Percentiles rank a stretch among this genome's conserved stretches.
Conservation (phyloP, 2,329 filamentous ascomycete species). For the Trichoderma guizhouense region DNA sequence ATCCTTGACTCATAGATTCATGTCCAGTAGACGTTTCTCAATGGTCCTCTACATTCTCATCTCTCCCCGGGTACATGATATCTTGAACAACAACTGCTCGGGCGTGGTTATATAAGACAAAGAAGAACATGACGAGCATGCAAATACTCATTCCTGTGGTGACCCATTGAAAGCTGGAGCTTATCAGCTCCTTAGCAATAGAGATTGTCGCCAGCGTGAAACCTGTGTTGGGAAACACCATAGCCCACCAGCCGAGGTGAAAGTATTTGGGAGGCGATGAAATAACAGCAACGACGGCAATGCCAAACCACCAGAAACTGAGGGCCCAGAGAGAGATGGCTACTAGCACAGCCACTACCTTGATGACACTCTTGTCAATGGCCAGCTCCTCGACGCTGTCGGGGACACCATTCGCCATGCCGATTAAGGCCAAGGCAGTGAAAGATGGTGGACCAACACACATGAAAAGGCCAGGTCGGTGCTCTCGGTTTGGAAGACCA, state of each 20-base stretch:
- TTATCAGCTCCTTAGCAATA: constrained; percentile 48
- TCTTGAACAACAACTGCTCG: constrained; percentile 49
- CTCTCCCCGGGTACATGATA: constrained; percentile 54
- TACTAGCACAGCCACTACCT: constrained; percentile 44
- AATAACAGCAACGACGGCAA: constrained; percentile 35
- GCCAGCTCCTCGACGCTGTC: constrained; percentile 42
- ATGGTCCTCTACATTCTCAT: constrained; percentile 50
- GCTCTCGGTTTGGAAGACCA: constrained; percentile 57
- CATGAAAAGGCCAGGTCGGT: constrained; percentile 70
- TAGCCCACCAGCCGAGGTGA: constrained; percentile 62
- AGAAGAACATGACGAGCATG: constrained; percentile 40
- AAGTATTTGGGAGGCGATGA: constrained; percentile 47
- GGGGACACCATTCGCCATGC: constrained; percentile 54
- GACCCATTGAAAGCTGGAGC: constrained; percentile 45
- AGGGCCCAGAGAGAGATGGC: constrained; percentile 64
- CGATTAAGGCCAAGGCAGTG: constrained; percentile 66
- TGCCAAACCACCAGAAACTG: constrained; percentile 55
- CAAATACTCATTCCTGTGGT: constrained; percentile 49
- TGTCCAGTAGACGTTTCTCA: neutral
- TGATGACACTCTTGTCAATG: constrained; percentile 43
- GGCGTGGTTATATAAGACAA: constrained; percentile 43
- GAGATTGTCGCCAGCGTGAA: constrained; percentile 56
- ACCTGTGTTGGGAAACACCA: constrained; percentile 60
- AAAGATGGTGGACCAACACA: constrained; percentile 72
- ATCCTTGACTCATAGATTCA: neutral